Conservation (phyloP, 1,284 basidiomycete genomes). For the Meripilus lineatus region DNA sequence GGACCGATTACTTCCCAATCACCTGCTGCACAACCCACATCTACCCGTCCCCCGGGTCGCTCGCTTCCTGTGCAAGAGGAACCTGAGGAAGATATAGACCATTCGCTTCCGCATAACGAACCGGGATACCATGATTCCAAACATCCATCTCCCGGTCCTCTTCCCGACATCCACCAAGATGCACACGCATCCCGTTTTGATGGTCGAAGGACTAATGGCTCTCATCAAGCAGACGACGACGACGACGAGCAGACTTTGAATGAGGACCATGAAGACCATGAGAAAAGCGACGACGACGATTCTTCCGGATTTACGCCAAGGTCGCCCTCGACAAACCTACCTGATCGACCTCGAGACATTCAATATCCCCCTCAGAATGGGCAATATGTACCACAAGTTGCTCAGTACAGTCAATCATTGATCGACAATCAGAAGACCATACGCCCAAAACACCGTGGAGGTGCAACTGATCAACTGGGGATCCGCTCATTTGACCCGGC, state of each 20-base stretch:
- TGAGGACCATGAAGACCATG: slow-evolving; percentile 35
- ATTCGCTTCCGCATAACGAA: slow-evolving; percentile 26
- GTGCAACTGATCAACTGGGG: slow-evolving; percentile 55
- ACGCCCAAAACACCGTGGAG: slow-evolving; percentile 37
- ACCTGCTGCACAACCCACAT: slow-evolving; percentile 44
- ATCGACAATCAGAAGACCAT: slow-evolving; percentile 26
- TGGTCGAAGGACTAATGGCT: slow-evolving; percentile 10
- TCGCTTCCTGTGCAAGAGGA: slow-evolving; percentile 77
- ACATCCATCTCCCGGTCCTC: slow-evolving; percentile 45
- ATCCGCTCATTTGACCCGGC: slow-evolving; percentile 51
- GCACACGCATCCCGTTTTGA: slow-evolving; percentile 34
- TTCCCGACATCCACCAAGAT: slow-evolving; percentile 51
- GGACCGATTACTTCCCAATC: slow-evolving; percentile 44
- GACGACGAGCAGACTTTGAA: slow-evolving; percentile 47
- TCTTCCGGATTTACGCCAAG: slow-evolving; percentile 59
- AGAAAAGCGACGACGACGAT: slow-evolving; percentile 24
- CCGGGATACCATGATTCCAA: slow-evolving; percentile 29
- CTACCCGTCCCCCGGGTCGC: slow-evolving; percentile 60
- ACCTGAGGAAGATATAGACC: slow-evolving; percentile 55
- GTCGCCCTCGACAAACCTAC: slow-evolving; percentile 58
- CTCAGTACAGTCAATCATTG: slow-evolving; percentile 17
- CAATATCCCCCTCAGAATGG: slow-evolving; percentile 17
- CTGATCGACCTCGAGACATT: slow-evolving; percentile 35
- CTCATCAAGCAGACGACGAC: slow-evolving; percentile 30
- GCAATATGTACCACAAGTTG: slow-evolving; percentile 15